Evolutionary conservation across 768 basidiomycete genomes (phyloP), one percentile per base, ranked within the genome.

Genomic region (Rubroboletus satanas): DNA sequence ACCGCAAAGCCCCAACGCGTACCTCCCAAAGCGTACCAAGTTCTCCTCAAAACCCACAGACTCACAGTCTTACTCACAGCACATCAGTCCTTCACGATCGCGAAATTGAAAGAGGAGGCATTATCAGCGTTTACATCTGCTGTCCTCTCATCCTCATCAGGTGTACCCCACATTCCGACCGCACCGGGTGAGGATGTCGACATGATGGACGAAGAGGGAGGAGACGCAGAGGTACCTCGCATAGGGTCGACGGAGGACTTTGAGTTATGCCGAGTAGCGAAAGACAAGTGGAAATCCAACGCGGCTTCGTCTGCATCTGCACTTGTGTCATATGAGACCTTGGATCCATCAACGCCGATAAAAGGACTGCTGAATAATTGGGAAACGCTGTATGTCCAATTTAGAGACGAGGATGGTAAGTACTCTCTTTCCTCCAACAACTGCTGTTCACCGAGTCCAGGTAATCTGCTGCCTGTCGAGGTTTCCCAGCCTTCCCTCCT

Each of bases 31-130:
- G 74, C 81, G 46, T 84, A 84, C 71, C 83, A 87, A 51, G 64
- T 90, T 17, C 75, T 83, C n/a, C 69, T 90, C 60, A 88, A 87
- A 63, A 85, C 87, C 0, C 87, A 90, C 74, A 87, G 82, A 59
- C 72, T 87, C 49, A 84, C 84, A 7, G 73, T 89, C 60, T 77
- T 86, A 62, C 71, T 85, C 58, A 81, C 83, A 7, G 76, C 78
- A 10, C 69, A 77, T 39, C 83, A 81, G 8, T 77, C 76, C 33
- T 77, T 77, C 9, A 81, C 80, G 6, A 73, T 91, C 63, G 75
- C 70, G 12, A 72, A 74, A n/a, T 60, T 90, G 39, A 90, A 90
- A 65, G 70, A 74, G 36, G 84, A 89, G 49, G 82, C 80, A 0
- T 67, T 89, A 1, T 78, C 79, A 0, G 88, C 87, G 8, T 75